Base-by-base conservation (phyloP, 306 rosid genomes). In the Sindora glabra region DNA sequence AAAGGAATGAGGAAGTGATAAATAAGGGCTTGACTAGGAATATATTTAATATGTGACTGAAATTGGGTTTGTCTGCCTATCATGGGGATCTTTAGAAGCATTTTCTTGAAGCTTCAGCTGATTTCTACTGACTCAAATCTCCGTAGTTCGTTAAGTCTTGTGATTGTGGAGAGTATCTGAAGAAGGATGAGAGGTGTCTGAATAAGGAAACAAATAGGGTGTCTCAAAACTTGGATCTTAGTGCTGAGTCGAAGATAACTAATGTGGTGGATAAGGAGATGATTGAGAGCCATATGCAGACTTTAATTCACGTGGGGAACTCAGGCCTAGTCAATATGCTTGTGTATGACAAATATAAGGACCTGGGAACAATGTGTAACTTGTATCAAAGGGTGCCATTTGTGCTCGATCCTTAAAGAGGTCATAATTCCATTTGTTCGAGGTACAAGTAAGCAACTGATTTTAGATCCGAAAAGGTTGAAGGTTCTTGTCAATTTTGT, bases 21-120 rank as follows among this genome's bases (percentile, higher is more conserved):
- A 76, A 80, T 41, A 69, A 79, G 67, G 79, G 79, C 48, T 56
- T 80, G 82, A 76, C 76, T 82, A 80, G 86, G 64, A 80, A 69
- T 38, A 47, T 76, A 49, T 56, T 67, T 4, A 76, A 80, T 65
- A 80, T 80, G 82, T 72, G 76, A 21, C 65, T 73, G 77, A 79
- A 80, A 55, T 65, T 80, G 76, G 86, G 82, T 51, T 56, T 54
- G 21, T 55, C 69, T 65, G 82, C 76, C 50, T 80, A 80, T 55
- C 69, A 69, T 55, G 42, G 60, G 10, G 82, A 80, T 58, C 72
- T 80, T 60, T 81, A 80, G 74, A 73, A 72, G 65, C 72, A 65
- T 26, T 76, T 80, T 72, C 72, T 80, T 50, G 41, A 56, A 9
- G 82, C 69, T 69, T 80, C 86, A 45, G 62, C 77, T 56, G 42